phyloP scores from a whole-genome alignment of 164 flowering plant genomes.

The Nelumbo lutea region DNA sequence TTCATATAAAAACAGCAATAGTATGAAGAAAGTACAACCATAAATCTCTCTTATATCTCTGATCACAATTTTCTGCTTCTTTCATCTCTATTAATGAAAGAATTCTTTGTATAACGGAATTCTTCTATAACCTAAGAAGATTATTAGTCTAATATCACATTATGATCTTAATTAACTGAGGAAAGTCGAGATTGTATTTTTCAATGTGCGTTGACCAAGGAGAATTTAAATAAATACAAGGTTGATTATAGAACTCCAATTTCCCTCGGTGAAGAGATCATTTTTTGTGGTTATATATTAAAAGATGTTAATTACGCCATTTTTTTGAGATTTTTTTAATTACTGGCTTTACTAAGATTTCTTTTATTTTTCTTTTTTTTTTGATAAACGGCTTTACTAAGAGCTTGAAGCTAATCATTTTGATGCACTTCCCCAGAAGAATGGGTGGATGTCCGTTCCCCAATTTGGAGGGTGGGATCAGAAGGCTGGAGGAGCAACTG shows the following conservation, averaged over 20 bases:
- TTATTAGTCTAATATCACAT: not conserved
- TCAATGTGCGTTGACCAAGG: constrained; percentile 24
- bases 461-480: constrained; percentile 58
- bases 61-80: no score
- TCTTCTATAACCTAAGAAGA: not conserved
- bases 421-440: constrained; percentile 18
- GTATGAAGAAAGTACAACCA: no score
- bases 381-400: not conserved
- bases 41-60: no score
- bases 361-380: not conserved
- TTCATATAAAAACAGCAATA: no score
- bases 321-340: not conserved
- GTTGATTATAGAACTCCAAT: not conserved
- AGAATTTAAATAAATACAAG: constrained; percentile 20
- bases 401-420: not conserved
- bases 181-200: constrained; percentile 13
- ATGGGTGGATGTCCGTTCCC: constrained; percentile 46
- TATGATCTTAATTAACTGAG: not conserved
- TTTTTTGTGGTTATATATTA: not conserved
- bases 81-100: not conserved
- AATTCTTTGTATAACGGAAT: not conserved
- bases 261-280: not conserved
- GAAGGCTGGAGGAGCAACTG: constrained; percentile 27
- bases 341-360: no score
- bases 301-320: not conserved